Conservation (phyloP, 768 basidiomycete genomes). For the Tremella fuciformis region DNA sequence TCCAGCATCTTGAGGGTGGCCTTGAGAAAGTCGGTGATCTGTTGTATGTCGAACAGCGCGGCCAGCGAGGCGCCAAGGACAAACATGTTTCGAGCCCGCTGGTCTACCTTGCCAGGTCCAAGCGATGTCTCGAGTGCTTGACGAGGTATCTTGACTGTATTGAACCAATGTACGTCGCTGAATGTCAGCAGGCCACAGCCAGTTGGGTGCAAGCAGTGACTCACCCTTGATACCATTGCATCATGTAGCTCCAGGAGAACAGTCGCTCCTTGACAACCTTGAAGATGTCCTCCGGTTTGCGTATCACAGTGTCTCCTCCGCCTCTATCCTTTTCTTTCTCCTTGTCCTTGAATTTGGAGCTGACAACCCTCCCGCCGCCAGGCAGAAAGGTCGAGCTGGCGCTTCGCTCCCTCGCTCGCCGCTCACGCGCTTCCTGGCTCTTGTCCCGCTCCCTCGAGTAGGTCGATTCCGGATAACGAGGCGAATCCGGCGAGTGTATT, state of each 20-base stretch:
- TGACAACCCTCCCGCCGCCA: conserved; percentile 7
- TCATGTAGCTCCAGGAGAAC: conserved; percentile 43
- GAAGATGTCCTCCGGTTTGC: conserved; percentile 38
- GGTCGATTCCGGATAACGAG: background rate
- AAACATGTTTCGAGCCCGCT: conserved; percentile 34
- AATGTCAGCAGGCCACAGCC: background rate
- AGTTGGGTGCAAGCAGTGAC: conserved; percentile 4
- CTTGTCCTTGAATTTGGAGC: conserved; percentile 4
- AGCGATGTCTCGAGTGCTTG: conserved; percentile 31
- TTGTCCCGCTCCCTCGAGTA: background rate
- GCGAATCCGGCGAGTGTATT: conserved; percentile 5
- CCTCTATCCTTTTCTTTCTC: background rate
- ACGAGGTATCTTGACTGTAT: conserved; percentile 43
- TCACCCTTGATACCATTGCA: conserved; percentile 48
- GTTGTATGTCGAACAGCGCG: conserved; percentile 36
- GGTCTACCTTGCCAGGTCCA: conserved; percentile 32
- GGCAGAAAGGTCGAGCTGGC: background rate
- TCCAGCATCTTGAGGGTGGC: conserved; percentile 38
- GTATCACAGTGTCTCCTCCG: conserved; percentile 2
- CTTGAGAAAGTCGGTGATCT: conserved; percentile 27
- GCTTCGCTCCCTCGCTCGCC: background rate
- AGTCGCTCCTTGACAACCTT: conserved; percentile 36
- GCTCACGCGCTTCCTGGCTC: background rate
- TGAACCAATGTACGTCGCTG: conserved; percentile 48
- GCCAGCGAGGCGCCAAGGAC: conserved; percentile 44